Conservation (phyloP, 1,284 basidiomycete species). For the Leccinum variabile region DNA sequence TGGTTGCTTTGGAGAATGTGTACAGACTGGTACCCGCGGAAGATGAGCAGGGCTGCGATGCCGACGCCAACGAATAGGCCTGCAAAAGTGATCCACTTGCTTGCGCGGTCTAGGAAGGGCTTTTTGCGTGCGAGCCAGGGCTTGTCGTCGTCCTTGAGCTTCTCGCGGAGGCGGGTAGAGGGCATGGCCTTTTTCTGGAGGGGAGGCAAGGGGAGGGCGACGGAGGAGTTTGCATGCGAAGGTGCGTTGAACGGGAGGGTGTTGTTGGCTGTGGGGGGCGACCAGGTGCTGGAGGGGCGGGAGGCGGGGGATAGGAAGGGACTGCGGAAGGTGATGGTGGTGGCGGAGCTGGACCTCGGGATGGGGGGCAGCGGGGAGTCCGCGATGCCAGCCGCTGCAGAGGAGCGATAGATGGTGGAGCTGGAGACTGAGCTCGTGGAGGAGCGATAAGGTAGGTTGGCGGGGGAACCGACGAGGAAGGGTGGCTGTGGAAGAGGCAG, state of each 20-base stretch:
- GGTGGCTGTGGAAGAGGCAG: conserved; percentile 50
- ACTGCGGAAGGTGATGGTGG: conserved; percentile 53
- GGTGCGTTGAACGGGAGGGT: conserved; percentile 31
- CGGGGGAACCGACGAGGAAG: conserved; percentile 44
- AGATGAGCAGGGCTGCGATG: conserved; percentile 40
- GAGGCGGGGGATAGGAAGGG: conserved; percentile 70
- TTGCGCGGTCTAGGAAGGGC: conserved; percentile 34
- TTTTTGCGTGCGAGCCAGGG: conserved; percentile 46
- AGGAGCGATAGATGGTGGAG: conserved; percentile 37
- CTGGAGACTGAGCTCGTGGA: conserved; percentile 26
- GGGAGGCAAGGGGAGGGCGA: conserved; percentile 36
- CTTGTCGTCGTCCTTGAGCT: conserved; percentile 52
- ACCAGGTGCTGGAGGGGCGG: conserved; percentile 62
- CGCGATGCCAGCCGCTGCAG: conserved; percentile 26
- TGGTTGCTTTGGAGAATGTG: conserved; percentile 41
- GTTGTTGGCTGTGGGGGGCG: conserved; percentile 42
- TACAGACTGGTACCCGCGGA: conserved; percentile 35
- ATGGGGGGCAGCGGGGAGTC: conserved; percentile 9
- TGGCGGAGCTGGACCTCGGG: conserved; percentile 48
- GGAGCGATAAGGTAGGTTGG: conserved; percentile 42
- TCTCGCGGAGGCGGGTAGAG: conserved; percentile 47
- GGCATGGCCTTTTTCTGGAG: conserved; percentile 47
- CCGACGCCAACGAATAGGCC: conserved; percentile 44
- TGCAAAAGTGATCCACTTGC: conserved; percentile 47
- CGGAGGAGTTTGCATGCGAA: conserved; percentile 37